These are phyloP conservation scores for Alternaria gaisen DNA, from an alignment of 2,329 filamentous ascomycete genomes.

Conservation along the genomic window DNA sequence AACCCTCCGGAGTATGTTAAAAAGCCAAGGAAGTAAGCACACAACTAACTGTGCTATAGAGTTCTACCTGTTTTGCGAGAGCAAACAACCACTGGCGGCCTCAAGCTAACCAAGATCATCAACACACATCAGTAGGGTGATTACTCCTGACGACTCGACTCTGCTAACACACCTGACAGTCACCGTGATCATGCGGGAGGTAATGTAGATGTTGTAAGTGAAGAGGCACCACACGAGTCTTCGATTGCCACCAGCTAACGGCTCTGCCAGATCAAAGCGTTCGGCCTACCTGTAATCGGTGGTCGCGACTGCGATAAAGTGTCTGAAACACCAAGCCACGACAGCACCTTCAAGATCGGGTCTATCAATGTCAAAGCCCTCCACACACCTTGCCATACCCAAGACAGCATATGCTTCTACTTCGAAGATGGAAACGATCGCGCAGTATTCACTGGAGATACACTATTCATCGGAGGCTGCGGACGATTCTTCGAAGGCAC, in stretches of 20 bases:
- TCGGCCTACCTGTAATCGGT: constrained; percentile 79
- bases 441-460: constrained; percentile 95
- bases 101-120: constrained; percentile 87
- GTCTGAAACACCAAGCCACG: constrained; percentile 77
- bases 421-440: constrained; percentile 81
- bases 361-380: constrained; percentile 82
- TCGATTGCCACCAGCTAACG: background rate
- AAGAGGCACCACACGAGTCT: background rate
- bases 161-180: constrained; percentile 58
- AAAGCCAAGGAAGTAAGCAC: background rate
- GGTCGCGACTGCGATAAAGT: constrained; percentile 87
- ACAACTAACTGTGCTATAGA: constrained; percentile 47
- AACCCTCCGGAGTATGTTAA: constrained; percentile 76
- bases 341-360: constrained; percentile 82
- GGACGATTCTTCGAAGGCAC: constrained; percentile 96
- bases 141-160: no score
- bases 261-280: constrained; percentile 62
- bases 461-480: constrained; percentile 93
- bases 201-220: constrained; percentile 79
- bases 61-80: constrained; percentile 74
- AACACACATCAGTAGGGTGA: constrained; percentile 91
- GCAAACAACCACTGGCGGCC: constrained; percentile 73
- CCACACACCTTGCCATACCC: constrained; percentile 97
- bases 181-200: constrained; percentile 96
- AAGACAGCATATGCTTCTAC: constrained; percentile 97